Percentiles rank a stretch among this genome's conserved stretches.
Conservation (phyloP, 1,139 yeast genomes). For the Lodderomyces oxycetoniae region DNA sequence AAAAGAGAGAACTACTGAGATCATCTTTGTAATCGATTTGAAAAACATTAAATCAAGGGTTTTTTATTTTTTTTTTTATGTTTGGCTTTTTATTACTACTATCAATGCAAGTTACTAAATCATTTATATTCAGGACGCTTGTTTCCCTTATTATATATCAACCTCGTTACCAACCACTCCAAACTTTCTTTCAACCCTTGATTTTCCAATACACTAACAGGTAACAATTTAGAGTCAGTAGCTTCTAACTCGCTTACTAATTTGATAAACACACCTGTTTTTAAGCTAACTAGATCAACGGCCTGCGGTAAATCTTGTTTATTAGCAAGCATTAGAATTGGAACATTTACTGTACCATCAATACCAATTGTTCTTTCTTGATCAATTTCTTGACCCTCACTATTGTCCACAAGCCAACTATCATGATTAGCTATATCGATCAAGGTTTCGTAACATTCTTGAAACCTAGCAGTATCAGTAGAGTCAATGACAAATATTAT, state of each 20-base stretch:
- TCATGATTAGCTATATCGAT: slow-evolving; percentile 40
- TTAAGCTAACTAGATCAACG: slow-evolving; percentile 74
- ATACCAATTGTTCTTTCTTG: slow-evolving; percentile 14
- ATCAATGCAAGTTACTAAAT: slow-evolving; percentile 75
- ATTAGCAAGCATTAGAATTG: slow-evolving; percentile 90
- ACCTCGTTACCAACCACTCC: slow-evolving; percentile 79
- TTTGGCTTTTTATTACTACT: too few species aligned
- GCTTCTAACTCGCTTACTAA: slow-evolving; percentile 82
- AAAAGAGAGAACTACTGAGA: too few species aligned
- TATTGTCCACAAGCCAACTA: slow-evolving; percentile 45
- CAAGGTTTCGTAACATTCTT: slow-evolving; percentile 72
- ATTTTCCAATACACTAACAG: slow-evolving; percentile 83
- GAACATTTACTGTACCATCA: slow-evolving; percentile 53
- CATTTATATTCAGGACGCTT: slow-evolving; percentile 59
- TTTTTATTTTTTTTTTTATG: too few species aligned
- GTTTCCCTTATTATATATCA: slow-evolving; percentile 69
- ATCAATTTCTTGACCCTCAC: background rate
- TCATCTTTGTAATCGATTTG: too few species aligned
- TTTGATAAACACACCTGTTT: slow-evolving; percentile 73
- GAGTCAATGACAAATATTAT: slow-evolving; percentile 91
- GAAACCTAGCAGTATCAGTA: slow-evolving; percentile 74
- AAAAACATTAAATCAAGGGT: too few species aligned
- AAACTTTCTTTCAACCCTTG: slow-evolving; percentile 83
- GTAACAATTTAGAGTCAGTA: slow-evolving; percentile 82
- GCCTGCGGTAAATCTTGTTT: slow-evolving; percentile 81